phyloP scores from a whole-genome alignment of 192 early-diverging fungal species.

The Podila epigama region DNA sequence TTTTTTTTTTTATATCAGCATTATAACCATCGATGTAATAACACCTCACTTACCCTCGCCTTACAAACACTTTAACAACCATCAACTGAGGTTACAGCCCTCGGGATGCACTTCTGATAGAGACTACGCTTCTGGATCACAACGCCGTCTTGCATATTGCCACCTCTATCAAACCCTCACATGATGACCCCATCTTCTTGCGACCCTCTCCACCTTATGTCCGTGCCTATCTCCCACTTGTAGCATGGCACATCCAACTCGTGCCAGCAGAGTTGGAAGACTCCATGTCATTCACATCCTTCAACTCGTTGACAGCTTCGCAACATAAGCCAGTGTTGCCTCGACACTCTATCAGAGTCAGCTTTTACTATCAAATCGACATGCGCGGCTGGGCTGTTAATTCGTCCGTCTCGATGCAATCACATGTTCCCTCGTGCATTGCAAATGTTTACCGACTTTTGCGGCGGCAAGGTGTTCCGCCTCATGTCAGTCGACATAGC shows the following conservation, averaged over 20 bases:
- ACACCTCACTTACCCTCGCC: too few relatives aligned
- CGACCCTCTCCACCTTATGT: conserved; percentile 50
- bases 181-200: conserved; percentile 50
- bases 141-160: conserved; percentile 51
- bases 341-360: conserved; percentile 48
- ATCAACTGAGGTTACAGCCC: too few relatives aligned
- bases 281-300: conserved; percentile 45
- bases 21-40: too few relatives aligned
- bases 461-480: conserved; percentile 43
- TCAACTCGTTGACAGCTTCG: conserved; percentile 37
- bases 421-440: conserved; percentile 49
- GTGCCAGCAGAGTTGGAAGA: conserved; percentile 49
- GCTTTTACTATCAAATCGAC: conserved; percentile 52
- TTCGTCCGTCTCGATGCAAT: conserved; percentile 49
- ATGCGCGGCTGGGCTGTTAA: conserved; percentile 50
- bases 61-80: too few relatives aligned
- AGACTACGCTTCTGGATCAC: conserved; percentile 48
- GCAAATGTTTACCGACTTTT: conserved; percentile 38
- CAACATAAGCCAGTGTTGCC: conserved; percentile 47
- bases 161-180: conserved; percentile 46
- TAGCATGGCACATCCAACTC: conserved; percentile 44
- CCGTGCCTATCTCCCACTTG: conserved; percentile 47
- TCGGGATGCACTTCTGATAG: conserved; percentile 46
- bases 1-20: too few relatives aligned
- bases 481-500: conserved; percentile 46